These are phyloP conservation scores for Pleurozium schreberi DNA, from an alignment of 225 moss, liverwort and hornwort genomes.

Conservation along the genomic window DNA sequence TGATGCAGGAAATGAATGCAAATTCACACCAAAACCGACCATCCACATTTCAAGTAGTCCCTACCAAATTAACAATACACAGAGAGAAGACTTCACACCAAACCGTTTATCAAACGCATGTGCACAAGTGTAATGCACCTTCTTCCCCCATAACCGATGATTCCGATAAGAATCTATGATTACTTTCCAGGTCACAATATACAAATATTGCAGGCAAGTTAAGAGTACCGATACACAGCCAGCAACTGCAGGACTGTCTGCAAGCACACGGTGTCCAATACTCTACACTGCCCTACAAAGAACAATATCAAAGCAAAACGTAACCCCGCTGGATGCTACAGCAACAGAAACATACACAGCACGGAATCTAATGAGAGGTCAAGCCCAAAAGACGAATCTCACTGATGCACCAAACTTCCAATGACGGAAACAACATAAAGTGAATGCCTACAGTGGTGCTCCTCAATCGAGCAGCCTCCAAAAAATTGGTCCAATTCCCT, in stretches of 20 bases:
- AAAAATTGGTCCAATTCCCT: background rate
- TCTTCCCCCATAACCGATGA: background rate
- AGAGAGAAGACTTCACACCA: no score
- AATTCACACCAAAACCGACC: background rate
- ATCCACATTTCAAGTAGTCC: background rate
- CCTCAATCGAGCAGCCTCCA: conserved; percentile 12
- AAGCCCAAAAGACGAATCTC: background rate
- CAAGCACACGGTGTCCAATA: background rate
- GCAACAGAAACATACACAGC: conserved; percentile 9
- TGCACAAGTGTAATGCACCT: background rate
- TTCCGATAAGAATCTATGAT: background rate
- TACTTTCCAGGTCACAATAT: conserved; percentile 7
- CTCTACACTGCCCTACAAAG: background rate
- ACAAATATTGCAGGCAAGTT: conserved; percentile 9
- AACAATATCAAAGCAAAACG: conserved; percentile 11
- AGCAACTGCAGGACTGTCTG: background rate
- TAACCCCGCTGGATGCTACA: background rate
- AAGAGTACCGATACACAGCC: background rate
- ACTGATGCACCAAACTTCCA: conserved; percentile 9
- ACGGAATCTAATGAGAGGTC: conserved; percentile 1
- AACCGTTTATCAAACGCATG: background rate
- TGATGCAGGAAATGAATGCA: background rate
- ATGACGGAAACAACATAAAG: conserved; percentile 9
- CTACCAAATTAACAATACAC: no score
- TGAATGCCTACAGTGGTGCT: conserved; percentile 11